These are phyloP conservation scores for Polygonum maritimum DNA, from an alignment of 148 eudicot genomes.

Conservation along the genomic window DNA sequence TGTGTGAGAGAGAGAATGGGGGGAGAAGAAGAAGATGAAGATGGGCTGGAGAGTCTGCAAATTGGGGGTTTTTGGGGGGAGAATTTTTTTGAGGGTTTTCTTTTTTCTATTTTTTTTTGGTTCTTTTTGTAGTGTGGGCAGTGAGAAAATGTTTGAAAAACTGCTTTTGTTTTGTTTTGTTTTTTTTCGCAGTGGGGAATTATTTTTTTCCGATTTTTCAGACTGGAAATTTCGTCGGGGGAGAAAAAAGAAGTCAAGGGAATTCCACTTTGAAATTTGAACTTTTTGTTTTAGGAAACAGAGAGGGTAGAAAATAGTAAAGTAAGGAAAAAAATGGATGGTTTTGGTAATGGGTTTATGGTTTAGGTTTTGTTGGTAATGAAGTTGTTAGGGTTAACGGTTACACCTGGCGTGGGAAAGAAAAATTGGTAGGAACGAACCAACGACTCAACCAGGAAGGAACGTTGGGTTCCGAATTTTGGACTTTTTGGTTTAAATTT, in stretches of 20 bases:
- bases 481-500: neutral
- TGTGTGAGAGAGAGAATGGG: neutral
- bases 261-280: constrained; percentile 12
- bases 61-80: constrained; percentile 10
- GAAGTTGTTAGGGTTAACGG: constrained; percentile 12
- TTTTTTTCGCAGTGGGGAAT: neutral
- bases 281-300: neutral
- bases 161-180: neutral
- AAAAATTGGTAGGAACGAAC: neutral
- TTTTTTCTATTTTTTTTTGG: too few species aligned
- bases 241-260: constrained; percentile 11
- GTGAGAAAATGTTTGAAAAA: constrained; percentile 15
- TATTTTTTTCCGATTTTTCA: neutral
- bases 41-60: neutral
- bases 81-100: neutral
- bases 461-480: constrained; percentile 1
- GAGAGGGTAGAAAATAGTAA: neutral
- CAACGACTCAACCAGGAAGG: too few species aligned
- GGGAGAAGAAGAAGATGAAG: neutral
- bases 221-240: neutral
- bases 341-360: neutral
- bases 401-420: constrained; percentile 17
- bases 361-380: neutral
- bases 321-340: neutral
- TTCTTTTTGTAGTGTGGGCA: neutral